Percentiles rank a stretch among this genome's conserved stretches.
These are phyloP conservation scores for Dysphania ambrosioides DNA, from an alignment of 148 eudicot species.

Conservation along the genomic window DNA sequence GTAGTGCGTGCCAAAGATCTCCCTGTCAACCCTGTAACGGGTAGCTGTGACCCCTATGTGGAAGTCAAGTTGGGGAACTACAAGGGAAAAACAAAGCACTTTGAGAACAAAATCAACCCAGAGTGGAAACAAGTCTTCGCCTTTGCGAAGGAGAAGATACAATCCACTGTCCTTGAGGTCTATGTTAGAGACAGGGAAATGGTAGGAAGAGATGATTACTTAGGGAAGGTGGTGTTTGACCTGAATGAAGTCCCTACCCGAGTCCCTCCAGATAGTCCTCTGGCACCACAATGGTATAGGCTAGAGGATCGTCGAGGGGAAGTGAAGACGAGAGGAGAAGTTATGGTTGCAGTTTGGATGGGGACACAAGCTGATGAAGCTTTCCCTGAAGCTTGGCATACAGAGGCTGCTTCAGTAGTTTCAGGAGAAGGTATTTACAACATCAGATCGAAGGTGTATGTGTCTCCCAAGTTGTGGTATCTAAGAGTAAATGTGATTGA, in stretches of 20 bases:
- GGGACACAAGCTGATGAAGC: slow-evolving; percentile 54
- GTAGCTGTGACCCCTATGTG: slow-evolving; percentile 40
- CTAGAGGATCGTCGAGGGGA: slow-evolving; percentile 44
- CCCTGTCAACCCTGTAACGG: slow-evolving; percentile 33
- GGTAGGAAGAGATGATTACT: slow-evolving; percentile 43
- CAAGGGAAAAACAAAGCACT: slow-evolving; percentile 41
- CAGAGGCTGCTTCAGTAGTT: slow-evolving; percentile 41
- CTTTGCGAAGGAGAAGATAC: slow-evolving; percentile 43
- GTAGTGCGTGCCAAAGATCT: slow-evolving; percentile 46
- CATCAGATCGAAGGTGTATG: slow-evolving; percentile 43
- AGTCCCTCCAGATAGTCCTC: slow-evolving; percentile 49
- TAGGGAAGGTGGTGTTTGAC: slow-evolving; percentile 43
- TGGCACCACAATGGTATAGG: slow-evolving; percentile 47
- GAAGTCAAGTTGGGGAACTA: slow-evolving; percentile 47
- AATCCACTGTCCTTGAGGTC: slow-evolving; percentile 41
- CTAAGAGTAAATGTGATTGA: slow-evolving; percentile 42
- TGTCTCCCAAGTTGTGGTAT: slow-evolving; percentile 46
- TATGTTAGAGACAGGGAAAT: slow-evolving; percentile 39
- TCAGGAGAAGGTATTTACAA: slow-evolving; percentile 37
- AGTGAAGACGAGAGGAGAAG: slow-evolving; percentile 37
- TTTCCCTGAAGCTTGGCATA: slow-evolving; percentile 51
- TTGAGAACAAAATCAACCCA: slow-evolving; percentile 34
- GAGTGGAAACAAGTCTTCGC: slow-evolving; percentile 50
- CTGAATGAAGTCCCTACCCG: slow-evolving; percentile 41
- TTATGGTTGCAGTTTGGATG: slow-evolving; percentile 51